phyloP scores from a whole-genome alignment of 148 eudicot species.

The Fagopyrum tataricum region DNA sequence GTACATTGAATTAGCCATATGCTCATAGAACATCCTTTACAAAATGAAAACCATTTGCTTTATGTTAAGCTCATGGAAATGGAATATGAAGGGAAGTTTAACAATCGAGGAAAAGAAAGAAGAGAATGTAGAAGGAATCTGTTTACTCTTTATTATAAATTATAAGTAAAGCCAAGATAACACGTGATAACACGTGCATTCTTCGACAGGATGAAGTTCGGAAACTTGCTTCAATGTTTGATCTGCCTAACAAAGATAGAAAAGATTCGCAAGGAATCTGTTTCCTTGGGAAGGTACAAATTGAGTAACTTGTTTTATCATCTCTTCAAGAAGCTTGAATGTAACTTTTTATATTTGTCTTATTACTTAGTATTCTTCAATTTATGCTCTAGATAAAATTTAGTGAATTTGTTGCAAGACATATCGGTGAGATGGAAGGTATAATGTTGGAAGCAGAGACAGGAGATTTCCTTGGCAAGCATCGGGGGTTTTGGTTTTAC shows the following conservation, averaged over 20 bases:
- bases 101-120: too few species aligned
- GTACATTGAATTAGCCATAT: neutral
- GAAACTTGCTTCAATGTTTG: slow-evolving; percentile 51
- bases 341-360: neutral
- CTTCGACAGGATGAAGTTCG: slow-evolving; percentile 80
- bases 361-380: neutral
- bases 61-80: too few species aligned
- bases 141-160: too few species aligned
- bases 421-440: slow-evolving; percentile 93
- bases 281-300: slow-evolving; percentile 91
- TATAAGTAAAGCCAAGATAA: too few species aligned
- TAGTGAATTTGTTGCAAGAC: slow-evolving; percentile 93
- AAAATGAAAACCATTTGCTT: neutral
- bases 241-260: slow-evolving; percentile 82
- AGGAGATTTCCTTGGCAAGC: slow-evolving; percentile 83
- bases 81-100: too few species aligned
- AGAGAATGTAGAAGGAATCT: too few species aligned
- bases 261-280: slow-evolving; percentile 99
- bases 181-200: neutral
- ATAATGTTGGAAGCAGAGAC: slow-evolving; percentile 94
- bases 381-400: slow-evolving; percentile 60
- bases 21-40: neutral
- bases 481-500: slow-evolving; percentile 94
- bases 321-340: neutral
- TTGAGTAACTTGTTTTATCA: neutral